Conservation (phyloP, 2,329 filamentous ascomycete species). For the Elsinoe arachidis region DNA sequence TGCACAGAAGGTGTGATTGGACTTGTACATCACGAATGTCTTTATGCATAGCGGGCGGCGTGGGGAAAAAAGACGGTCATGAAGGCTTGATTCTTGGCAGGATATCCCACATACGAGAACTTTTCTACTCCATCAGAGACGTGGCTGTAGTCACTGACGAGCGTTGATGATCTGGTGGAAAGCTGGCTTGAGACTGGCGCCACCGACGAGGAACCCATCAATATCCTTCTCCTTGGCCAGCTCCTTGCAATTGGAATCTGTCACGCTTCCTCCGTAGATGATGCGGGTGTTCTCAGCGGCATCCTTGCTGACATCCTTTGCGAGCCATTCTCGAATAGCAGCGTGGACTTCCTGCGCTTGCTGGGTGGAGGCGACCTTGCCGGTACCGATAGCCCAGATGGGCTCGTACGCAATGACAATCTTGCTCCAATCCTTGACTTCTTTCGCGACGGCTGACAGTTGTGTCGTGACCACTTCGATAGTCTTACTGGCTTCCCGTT, state of each 20-base stretch:
- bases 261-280: conserved; percentile 94
- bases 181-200: conserved; percentile 92
- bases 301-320: conserved; percentile 62
- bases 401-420: conserved; percentile 98
- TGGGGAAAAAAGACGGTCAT: background rate
- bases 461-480: conserved; percentile 78
- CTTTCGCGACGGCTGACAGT: conserved; percentile 71
- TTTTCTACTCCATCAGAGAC: conserved; percentile 1
- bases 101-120: background rate
- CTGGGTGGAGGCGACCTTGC: conserved; percentile 80
- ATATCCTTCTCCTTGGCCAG: conserved; percentile 89
- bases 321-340: conserved; percentile 82
- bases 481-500: conserved; percentile 48
- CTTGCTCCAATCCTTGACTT: conserved; percentile 81
- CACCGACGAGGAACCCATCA: conserved; percentile 94
- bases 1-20: conserved; percentile 40
- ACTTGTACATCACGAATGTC: background rate
- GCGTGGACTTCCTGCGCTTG: conserved; percentile 93
- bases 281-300: conserved; percentile 83
- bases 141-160: conserved; percentile 11
- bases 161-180: conserved; percentile 68
- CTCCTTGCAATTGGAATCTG: conserved; percentile 95
- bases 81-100: background rate
- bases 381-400: conserved; percentile 90
- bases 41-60: background rate